phyloP scores from a whole-genome alignment of 768 basidiomycete species.

The Suillus hirtellus region DNA sequence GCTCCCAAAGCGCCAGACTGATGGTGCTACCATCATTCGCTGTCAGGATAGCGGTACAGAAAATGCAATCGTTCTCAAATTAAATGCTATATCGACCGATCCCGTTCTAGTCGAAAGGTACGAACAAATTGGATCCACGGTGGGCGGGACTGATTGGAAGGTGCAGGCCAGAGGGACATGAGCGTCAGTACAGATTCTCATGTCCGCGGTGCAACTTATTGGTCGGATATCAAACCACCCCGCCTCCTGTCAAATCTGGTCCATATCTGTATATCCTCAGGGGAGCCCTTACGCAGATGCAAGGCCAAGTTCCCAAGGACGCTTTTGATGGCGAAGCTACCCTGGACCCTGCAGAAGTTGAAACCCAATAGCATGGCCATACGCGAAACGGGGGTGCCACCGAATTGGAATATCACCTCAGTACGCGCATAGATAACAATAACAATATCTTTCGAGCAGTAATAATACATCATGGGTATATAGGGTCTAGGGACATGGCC shows the following conservation, averaged over 20 bases:
- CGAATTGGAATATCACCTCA: too few species aligned
- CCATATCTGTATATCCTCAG: constrained; percentile 79
- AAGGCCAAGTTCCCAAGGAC: constrained; percentile 82
- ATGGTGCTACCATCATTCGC: constrained; percentile 79
- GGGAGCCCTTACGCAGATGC: constrained; percentile 84
- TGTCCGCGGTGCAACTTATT: constrained; percentile 52
- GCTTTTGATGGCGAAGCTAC: constrained; percentile 65
- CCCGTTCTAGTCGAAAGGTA: constrained; percentile 81
- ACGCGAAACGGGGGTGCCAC: too few species aligned
- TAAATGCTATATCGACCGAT: constrained; percentile 72
- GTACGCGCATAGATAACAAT: background rate
- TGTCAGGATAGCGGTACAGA: constrained; percentile 59
- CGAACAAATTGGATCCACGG: constrained; percentile 22
- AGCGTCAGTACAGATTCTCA: constrained; percentile 69
- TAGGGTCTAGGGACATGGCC: background rate
- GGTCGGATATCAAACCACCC: constrained; percentile 72
- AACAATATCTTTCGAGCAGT: constrained; percentile 1
- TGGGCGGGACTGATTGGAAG: constrained; percentile 20
- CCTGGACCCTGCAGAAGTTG: background rate
- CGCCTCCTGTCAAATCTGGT: constrained; percentile 74
- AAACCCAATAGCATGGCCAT: background rate
- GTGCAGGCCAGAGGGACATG: constrained; percentile 62
- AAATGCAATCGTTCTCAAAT: constrained; percentile 78
- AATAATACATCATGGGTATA: constrained; percentile 1
- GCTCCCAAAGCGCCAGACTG: constrained; percentile 72